Evolutionary conservation across 2,329 filamentous ascomycete genomes (phyloP).

Genomic region (Colletotrichum noveboracense): DNA sequence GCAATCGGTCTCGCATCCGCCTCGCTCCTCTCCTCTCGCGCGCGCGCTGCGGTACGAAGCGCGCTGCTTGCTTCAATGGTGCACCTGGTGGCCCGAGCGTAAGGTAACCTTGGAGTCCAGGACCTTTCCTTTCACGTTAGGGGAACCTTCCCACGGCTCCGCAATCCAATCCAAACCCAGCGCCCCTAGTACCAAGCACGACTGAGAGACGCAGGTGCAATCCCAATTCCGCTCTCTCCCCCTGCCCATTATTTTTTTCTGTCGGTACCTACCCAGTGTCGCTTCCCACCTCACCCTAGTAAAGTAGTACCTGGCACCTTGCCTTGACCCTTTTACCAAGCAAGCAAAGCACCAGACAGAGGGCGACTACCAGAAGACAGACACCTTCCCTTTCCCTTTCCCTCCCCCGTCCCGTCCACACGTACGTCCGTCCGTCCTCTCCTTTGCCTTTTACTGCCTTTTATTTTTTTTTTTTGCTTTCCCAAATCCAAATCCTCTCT

Average conservation of each 20-base stretch:
- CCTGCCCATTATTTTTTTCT: background rate
- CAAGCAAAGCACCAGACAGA: background rate
- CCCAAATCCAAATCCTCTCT: conserved; percentile 20
- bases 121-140: conserved; percentile 19
- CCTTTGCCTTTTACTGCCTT: conserved; percentile 17
- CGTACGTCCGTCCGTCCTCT: conserved; percentile 18
- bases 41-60: background rate
- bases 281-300: background rate
- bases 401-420: conserved; percentile 6
- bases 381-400: conserved; percentile 8
- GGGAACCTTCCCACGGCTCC: conserved; percentile 18
- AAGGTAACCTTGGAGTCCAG: conserved; percentile 12
- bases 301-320: background rate
- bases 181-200: background rate
- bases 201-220: background rate
- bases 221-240: background rate
- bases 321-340: background rate
- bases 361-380: background rate
- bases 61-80: conserved; percentile 9
- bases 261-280: background rate
- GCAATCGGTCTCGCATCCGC: background rate
- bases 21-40: background rate
- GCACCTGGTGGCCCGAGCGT: conserved; percentile 12
- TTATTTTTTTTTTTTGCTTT: conserved; percentile 17
- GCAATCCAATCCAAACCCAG: conserved; percentile 17